Evolutionary conservation across 257 asterid genomes (phyloP).

Genomic region (Plantago ovata): DNA sequence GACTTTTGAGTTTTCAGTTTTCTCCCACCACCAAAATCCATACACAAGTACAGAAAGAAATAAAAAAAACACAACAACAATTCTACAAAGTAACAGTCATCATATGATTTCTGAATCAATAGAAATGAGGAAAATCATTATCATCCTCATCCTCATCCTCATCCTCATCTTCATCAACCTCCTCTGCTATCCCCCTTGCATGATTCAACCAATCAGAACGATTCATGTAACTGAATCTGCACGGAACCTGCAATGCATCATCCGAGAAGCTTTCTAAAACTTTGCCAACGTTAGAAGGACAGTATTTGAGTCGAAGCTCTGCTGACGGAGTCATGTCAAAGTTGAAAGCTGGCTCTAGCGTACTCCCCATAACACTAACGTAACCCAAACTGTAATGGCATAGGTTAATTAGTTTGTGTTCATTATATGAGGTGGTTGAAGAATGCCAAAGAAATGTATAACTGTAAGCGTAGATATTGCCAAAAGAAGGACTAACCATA

Average conservation of each 20-base stretch:
- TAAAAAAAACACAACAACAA: too few relatives aligned
- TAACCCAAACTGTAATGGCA: constrained; percentile 23
- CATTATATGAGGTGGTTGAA: not conserved
- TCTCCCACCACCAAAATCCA: too few relatives aligned
- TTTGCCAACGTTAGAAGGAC: not conserved
- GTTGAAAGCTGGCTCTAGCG: constrained; percentile 12
- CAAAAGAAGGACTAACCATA: constrained; percentile 33
- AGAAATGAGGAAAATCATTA: too few relatives aligned
- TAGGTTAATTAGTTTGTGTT: too few relatives aligned
- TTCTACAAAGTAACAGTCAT: too few relatives aligned
- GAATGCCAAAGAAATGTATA: too few relatives aligned
- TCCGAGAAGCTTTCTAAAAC: constrained; percentile 1
- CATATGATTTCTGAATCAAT: too few relatives aligned
- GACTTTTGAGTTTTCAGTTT: too few relatives aligned
- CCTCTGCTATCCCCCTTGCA: constrained; percentile 12
- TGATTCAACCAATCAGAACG: not conserved
- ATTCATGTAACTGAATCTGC: not conserved
- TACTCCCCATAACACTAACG: constrained; percentile 5
- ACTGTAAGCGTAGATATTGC: too few relatives aligned
- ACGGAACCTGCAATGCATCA: not conserved
- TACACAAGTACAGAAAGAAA: too few relatives aligned
- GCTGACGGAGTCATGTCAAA: constrained; percentile 8
- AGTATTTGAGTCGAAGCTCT: constrained; percentile 14
- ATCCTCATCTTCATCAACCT: too few relatives aligned
- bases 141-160: too few relatives aligned